A percentile compares a stretch with the other conserved stretches of the same genome.
Conservation (phyloP, 1,139 yeast genomes). For the Lizanozyma gosingica region DNA sequence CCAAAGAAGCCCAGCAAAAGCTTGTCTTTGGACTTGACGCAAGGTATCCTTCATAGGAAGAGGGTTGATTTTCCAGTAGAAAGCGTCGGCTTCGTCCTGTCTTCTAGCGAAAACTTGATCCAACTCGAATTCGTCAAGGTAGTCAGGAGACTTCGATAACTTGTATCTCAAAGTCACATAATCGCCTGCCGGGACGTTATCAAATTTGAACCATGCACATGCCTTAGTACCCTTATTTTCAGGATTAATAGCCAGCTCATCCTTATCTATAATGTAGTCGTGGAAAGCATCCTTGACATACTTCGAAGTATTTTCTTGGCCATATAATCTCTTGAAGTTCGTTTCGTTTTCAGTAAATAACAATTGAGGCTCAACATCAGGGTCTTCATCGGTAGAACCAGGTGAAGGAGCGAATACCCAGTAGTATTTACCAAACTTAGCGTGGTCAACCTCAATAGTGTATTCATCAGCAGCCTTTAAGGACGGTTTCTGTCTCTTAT, state of each 20-base stretch:
- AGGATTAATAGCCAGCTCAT: constrained; percentile 60
- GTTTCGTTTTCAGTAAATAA: constrained; percentile 89
- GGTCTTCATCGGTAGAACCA: constrained; percentile 48
- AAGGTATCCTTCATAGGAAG: constrained; percentile 77
- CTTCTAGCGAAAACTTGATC: constrained; percentile 69
- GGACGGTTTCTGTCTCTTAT: constrained; percentile 48
- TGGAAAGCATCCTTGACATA: constrained; percentile 90
- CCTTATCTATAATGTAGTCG: constrained; percentile 62
- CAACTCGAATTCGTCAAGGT: constrained; percentile 64
- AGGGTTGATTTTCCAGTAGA: constrained; percentile 86
- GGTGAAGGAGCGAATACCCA: constrained; percentile 86
- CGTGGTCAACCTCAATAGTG: constrained; percentile 55
- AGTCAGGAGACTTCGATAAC: constrained; percentile 32
- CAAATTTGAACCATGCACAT: constrained; percentile 77
- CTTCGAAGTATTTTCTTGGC: constrained; percentile 42
- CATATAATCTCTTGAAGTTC: constrained; percentile 60
- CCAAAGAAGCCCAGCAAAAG: constrained; percentile 93
- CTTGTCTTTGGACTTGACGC: constrained; percentile 85
- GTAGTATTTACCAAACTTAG: constrained; percentile 64
- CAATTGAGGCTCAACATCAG: constrained; percentile 67
- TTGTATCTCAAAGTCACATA: constrained; percentile 83
- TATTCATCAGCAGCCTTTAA: constrained; percentile 30
- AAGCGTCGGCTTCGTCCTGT: constrained; percentile 87
- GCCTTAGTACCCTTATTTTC: constrained; percentile 62
- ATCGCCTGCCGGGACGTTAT: constrained; percentile 78